These are phyloP conservation scores for Pleurotus citrinopileatus DNA, from an alignment of 768 basidiomycete genomes.

Conservation along the genomic window DNA sequence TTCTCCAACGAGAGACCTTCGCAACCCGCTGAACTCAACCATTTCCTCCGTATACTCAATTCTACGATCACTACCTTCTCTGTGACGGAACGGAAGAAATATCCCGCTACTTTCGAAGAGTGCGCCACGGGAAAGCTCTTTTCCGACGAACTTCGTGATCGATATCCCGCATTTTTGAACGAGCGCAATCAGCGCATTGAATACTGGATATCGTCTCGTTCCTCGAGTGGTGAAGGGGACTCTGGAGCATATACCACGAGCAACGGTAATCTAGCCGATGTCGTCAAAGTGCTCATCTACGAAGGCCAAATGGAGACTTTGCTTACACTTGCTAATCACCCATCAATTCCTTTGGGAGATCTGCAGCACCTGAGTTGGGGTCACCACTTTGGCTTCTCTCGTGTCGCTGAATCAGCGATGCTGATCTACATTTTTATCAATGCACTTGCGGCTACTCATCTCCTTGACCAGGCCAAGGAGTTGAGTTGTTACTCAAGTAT, in stretches of 20 bases:
- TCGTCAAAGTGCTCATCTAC: slow-evolving; percentile 31
- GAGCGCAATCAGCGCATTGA: slow-evolving; percentile 26
- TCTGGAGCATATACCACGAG: slow-evolving; percentile 16
- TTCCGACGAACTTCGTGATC: slow-evolving; percentile 24
- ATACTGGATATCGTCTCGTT: slow-evolving; percentile 25
- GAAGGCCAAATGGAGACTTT: slow-evolving; percentile 29
- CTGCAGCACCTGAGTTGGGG: slow-evolving; percentile 27
- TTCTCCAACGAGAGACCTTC: slow-evolving; percentile 20
- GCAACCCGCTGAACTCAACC: slow-evolving; percentile 24
- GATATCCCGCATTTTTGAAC: slow-evolving; percentile 29
- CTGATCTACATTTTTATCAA: slow-evolving; percentile 35
- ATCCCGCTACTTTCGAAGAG: slow-evolving; percentile 16
- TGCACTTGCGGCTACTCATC: slow-evolving; percentile 25
- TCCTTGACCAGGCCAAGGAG: slow-evolving; percentile 25
- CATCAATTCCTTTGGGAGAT: slow-evolving; percentile 23
- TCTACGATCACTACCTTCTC: slow-evolving; percentile 29
- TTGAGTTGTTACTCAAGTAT: slow-evolving; percentile 20
- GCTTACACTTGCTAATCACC: slow-evolving; percentile 35
- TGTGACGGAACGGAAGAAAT: slow-evolving; percentile 34
- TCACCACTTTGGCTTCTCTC: slow-evolving; percentile 30
- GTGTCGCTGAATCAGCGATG: slow-evolving; percentile 27
- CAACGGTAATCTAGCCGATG: slow-evolving; percentile 28
- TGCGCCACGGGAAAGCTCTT: slow-evolving; percentile 23
- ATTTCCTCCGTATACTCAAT: slow-evolving; percentile 28
- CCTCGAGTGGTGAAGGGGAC: neutral